These are phyloP conservation scores for Aschersonia sp. DNA, from an alignment of 2,329 filamentous ascomycete genomes.

Conservation along the genomic window DNA sequence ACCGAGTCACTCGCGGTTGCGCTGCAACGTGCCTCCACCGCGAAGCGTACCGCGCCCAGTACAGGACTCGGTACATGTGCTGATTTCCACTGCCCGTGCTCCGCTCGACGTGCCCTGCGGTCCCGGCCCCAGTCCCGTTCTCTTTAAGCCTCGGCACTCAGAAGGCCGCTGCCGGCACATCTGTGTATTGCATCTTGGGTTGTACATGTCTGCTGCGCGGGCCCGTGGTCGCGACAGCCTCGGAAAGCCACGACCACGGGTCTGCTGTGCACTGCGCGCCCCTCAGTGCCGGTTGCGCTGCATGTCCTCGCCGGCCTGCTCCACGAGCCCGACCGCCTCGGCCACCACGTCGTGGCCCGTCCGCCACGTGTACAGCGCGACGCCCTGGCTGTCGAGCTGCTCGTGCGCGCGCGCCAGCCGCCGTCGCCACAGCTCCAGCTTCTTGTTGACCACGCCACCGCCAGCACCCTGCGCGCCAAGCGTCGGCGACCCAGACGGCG, in stretches of 20 bases:
- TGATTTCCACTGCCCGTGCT: too few species aligned
- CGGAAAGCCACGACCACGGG: neutral
- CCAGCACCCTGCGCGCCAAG: constrained; percentile 14
- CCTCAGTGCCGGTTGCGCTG: constrained; percentile 6
- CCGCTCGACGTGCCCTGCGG: too few species aligned
- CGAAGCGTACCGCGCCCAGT: too few species aligned
- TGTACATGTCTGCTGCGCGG: too few species aligned
- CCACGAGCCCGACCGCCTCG: constrained; percentile 51
- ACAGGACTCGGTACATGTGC: too few species aligned
- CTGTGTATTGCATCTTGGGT: too few species aligned
- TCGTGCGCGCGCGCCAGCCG: constrained; percentile 52
- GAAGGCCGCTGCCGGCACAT: too few species aligned
- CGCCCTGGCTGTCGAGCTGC: constrained; percentile 45
- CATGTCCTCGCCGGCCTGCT: constrained; percentile 33
- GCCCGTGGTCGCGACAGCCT: neutral
- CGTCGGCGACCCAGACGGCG: constrained; percentile 19
- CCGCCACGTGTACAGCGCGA: constrained; percentile 59
- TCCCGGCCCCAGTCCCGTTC: too few species aligned
- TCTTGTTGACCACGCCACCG: constrained; percentile 36
- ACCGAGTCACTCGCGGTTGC: too few species aligned
- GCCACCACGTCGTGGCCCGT: constrained; percentile 53
- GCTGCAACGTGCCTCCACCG: too few species aligned
- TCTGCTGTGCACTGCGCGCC: neutral
- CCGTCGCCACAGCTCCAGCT: constrained; percentile 57
- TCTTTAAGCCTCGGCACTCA: too few species aligned